phyloP scores from a whole-genome alignment of 345 rosid genomes.

The Hibiscus trionum region DNA sequence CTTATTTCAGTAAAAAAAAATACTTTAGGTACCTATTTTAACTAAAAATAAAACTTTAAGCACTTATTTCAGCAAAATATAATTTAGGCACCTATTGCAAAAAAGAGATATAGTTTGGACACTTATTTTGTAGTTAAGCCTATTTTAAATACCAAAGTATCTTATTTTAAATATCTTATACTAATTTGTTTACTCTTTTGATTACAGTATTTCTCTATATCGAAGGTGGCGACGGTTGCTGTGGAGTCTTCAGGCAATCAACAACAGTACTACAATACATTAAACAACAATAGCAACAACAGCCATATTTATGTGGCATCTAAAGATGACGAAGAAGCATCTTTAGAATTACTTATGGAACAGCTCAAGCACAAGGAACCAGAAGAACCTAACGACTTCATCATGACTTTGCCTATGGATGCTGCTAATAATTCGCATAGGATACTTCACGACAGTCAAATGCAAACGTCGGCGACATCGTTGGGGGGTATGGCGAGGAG shows the following conservation, averaged over 20 bases:
- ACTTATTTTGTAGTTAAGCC: too few relatives aligned
- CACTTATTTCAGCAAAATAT: too few relatives aligned
- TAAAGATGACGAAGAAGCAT: conserved; percentile 49
- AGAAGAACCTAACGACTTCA: conserved; percentile 13
- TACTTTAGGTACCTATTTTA: too few relatives aligned
- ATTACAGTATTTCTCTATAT: conserved; percentile 49
- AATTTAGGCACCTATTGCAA: too few relatives aligned
- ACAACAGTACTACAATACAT: background rate
- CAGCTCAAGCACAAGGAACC: conserved; percentile 37
- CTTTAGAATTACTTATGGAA: conserved; percentile 39
- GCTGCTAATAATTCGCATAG: conserved; percentile 4
- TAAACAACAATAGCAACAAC: background rate
- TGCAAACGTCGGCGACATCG: background rate
- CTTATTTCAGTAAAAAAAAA: too few relatives aligned
- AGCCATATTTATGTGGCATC: background rate
- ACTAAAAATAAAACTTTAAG: too few relatives aligned
- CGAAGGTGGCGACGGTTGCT: conserved; percentile 18
- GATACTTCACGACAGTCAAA: background rate
- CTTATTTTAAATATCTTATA: background rate
- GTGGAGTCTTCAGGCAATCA: conserved; percentile 8
- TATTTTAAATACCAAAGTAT: background rate
- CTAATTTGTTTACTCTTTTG: background rate
- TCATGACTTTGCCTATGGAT: conserved; percentile 9
- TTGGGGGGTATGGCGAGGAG: background rate
- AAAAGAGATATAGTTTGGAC: too few relatives aligned